These are phyloP conservation scores for Venturia aucupariae DNA, from an alignment of 2,329 filamentous ascomycete genomes.

Conservation along the genomic window DNA sequence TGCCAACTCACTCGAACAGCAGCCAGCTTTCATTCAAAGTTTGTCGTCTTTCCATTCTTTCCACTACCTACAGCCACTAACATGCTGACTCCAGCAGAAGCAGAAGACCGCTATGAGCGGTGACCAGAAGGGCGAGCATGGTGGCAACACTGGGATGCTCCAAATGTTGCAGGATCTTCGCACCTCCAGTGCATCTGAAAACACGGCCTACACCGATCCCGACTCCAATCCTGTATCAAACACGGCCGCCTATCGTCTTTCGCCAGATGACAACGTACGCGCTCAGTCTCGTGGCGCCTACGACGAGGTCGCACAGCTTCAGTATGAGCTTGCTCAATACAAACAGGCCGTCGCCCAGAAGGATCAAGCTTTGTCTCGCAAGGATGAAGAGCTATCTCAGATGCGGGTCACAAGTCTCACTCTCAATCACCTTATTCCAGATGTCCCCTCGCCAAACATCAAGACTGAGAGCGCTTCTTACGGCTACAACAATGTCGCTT, in stretches of 20 bases:
- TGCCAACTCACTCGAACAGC: neutral
- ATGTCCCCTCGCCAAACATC: constrained; percentile 5
- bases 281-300: neutral
- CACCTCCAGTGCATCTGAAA: neutral
- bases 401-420: constrained; percentile 53
- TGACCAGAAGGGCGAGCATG: neutral
- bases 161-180: constrained; percentile 2
- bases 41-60: neutral
- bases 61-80: neutral
- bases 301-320: constrained; percentile 16
- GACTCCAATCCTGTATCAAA: constrained; percentile 1
- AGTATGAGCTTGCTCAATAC: constrained; percentile 56
- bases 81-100: constrained; percentile 5
- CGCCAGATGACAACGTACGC: neutral
- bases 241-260: neutral
- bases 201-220: neutral
- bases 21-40: constrained; percentile 6
- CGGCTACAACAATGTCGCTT: constrained; percentile 35
- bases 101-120: neutral
- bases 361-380: constrained; percentile 58
- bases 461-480: constrained; percentile 43
- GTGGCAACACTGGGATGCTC: neutral
- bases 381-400: constrained; percentile 62
- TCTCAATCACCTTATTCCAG: constrained; percentile 30
- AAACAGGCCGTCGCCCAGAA: constrained; percentile 64